Base-by-base conservation (phyloP, 176 grass and related monocot genomes). In the Chrysopogon serrulatus region DNA sequence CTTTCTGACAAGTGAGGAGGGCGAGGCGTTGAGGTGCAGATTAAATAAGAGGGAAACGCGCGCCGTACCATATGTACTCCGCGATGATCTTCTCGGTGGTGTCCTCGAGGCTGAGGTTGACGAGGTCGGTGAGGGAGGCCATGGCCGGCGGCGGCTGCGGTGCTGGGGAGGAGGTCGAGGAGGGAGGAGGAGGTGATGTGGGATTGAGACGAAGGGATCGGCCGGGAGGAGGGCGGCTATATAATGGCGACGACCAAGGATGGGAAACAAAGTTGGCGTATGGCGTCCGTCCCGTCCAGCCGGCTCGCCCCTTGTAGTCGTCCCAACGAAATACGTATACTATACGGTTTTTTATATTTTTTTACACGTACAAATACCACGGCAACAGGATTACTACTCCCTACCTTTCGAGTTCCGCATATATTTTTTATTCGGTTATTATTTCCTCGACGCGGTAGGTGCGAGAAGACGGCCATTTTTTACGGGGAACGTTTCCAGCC, bases 1-100 rank as follows among this genome's bases (percentile, higher is more conserved):
- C 65, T 57, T 41, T 68, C 79, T 41, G n/a, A 28, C 53, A 12
- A 5, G 17, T 36, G 54, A 54, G 44, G 59, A 23, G 33, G 13
- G 24, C 15, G 4, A 43, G 57, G 24, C 27, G 12, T 6, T 49
- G 53, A 8, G 53, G 32, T 15, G 56, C 19, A 34, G 56, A 64
- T 31, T 18, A 72, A 40, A 56, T 31, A 24, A 37, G 3, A 44
- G 23, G 62, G 68, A 39, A 54, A 48, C 37, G 40, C 19, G 81
- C 19, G 81, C 12, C 95, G 47, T 80, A 98, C 96, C 96, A 98
- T 94, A 98, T 95, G 86, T 98, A 98, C 91, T 98, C 96, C 21
- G 91, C 96, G 79, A 98, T 96, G 89, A 98, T 96, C 91, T 98
- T 94, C 44, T 96, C 91, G 10, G 96, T 94, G 83, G 87, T 49